Evolutionary conservation across 345 rosid genomes (phyloP), one percentile per base, ranked within the genome.

Genomic region (Boechera divaricarpa): DNA sequence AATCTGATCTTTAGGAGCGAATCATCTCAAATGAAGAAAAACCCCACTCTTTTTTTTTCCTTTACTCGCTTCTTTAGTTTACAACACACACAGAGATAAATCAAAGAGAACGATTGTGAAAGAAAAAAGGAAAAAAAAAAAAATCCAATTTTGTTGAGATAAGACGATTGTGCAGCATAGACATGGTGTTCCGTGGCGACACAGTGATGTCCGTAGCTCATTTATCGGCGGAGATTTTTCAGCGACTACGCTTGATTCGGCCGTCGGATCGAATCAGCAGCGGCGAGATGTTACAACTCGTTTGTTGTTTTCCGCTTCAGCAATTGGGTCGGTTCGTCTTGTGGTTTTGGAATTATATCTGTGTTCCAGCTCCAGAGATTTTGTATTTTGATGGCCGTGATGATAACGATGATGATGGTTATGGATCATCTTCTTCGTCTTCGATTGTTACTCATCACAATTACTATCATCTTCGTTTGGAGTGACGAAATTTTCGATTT

Each of bases 291-390:
- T 82, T 91, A 33, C 85, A 89, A 69, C 90, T 91, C 45, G 72
- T 89, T 5, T 91, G 89, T 68, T 91, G 88, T 82, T 76, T 89
- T 55, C 93, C 94, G 16, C 81, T 91, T 33, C 86, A 85, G 10
- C 88, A 89, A 68, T 64, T 91, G 54, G 97, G 97, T 73, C 92
- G 90, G 47, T 77, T 91, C 53, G 83, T 85, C 45, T 83, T 86
- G 5, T 88, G 85, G 80, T 64, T 89, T 70, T 91, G 94, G 94
- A 87, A 89, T 48, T 89, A 81, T 48, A 80, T 91, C 8, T 91
- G 91, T 76, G 84, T 88, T 48, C 87, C 93, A 15, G 88, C 87
- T 0, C 89, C 90, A 0, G 88, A 87, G 63, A 67, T 86, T 38
- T 79, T 78, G 69, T 82, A 77, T 63, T 67, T 72, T 12, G 85